Conservation (phyloP, 768 basidiomycete genomes). For the Sistotremastrum niveocremeum region DNA sequence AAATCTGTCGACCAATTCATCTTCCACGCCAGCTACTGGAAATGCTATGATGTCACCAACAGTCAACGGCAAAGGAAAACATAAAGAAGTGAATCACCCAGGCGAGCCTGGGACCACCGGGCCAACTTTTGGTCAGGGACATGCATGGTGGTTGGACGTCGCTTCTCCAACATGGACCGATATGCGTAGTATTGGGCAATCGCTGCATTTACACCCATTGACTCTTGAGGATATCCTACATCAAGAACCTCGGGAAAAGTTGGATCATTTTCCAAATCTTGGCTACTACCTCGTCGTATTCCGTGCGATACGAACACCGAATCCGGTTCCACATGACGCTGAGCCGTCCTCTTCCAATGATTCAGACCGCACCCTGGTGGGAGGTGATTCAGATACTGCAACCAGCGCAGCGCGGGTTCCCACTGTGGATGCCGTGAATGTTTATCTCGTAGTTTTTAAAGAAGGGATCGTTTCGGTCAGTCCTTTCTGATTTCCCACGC, state of each 20-base stretch:
- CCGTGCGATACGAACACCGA: constrained; percentile 45
- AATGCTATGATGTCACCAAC: background rate
- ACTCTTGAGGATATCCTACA: constrained; percentile 90
- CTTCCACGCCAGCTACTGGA: background rate
- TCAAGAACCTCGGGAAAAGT: constrained; percentile 83
- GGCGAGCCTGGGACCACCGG: background rate
- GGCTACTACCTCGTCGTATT: constrained; percentile 91
- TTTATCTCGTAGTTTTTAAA: constrained; percentile 82
- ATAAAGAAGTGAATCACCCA: constrained; percentile 16
- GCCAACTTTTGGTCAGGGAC: too few relatives aligned
- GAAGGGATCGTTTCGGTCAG: constrained; percentile 73
- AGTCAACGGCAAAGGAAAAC: constrained; percentile 16
- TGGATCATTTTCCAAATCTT: constrained; percentile 74
- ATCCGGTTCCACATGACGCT: constrained; percentile 10
- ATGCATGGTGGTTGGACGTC: constrained; percentile 85
- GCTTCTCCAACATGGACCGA: constrained; percentile 81
- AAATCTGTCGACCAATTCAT: background rate
- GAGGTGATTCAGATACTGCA: constrained; percentile 8
- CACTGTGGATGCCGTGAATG: constrained; percentile 57
- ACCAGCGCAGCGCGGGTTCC: constrained; percentile 24
- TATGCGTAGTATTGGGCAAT: constrained; percentile 76
- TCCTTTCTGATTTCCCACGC: constrained; percentile 3
- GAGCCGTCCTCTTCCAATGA: constrained; percentile 1
- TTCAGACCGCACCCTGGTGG: constrained; percentile 12
- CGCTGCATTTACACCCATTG: constrained; percentile 79